Evolutionary conservation across 108 stramenopile species (phyloP).

Genomic region (Nitzschia palea): DNA sequence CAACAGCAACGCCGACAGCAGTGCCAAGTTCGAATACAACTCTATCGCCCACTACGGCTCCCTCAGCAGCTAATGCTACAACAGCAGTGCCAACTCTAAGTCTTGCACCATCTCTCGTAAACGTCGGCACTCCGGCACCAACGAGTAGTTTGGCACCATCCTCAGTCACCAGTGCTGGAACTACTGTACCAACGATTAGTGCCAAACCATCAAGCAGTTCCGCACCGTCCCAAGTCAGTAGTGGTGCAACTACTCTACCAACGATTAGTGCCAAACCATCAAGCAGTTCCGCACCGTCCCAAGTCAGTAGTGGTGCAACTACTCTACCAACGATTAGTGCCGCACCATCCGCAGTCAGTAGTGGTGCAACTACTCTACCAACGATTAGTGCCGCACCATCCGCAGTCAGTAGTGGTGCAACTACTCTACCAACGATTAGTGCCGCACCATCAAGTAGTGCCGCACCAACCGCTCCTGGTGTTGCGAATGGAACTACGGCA

Average conservation of each 20-base stretch:
- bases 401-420: neutral
- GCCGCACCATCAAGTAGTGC: neutral
- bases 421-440: neutral
- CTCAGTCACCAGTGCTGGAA: neutral
- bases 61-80: conserved; percentile 3
- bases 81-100: conserved; percentile 6
- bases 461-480: neutral
- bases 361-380: neutral
- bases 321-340: neutral
- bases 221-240: neutral
- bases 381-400: neutral
- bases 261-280: neutral
- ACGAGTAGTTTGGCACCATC: conserved; percentile 1
- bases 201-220: no score
- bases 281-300: neutral
- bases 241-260: neutral
- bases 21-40: neutral
- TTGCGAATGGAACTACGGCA: neutral
- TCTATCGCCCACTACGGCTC: conserved; percentile 8
- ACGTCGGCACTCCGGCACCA: neutral
- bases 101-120: no score
- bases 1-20: neutral
- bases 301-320: conserved; percentile 1
- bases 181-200: conserved; percentile 1
- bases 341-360: neutral